Conservation (phyloP, 371 early-diverging fungal genomes). For the Parasitella parasitica region DNA sequence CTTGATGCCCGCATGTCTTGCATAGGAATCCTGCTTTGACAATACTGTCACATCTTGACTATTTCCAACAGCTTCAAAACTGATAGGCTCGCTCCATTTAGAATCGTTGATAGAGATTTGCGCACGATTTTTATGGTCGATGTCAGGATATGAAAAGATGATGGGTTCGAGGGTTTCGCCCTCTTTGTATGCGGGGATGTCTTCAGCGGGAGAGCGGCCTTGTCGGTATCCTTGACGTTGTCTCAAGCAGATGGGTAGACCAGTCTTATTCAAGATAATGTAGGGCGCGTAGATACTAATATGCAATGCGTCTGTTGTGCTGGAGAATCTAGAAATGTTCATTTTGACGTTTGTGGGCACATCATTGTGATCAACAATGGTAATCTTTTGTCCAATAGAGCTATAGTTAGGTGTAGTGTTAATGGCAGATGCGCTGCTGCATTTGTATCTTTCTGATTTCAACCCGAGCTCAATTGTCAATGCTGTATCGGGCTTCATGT, state of each 20-base stretch:
- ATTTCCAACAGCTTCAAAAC: conserved; percentile 86
- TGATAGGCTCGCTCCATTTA: conserved; percentile 80
- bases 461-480: conserved; percentile 63
- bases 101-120: conserved; percentile 63
- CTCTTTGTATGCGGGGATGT: conserved; percentile 25
- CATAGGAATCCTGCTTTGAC: conserved; percentile 22
- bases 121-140: conserved; percentile 73
- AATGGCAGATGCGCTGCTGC: conserved; percentile 12
- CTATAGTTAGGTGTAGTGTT: conserved; percentile 9
- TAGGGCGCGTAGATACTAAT: conserved; percentile 47
- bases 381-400: conserved; percentile 14
- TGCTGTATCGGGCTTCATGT: conserved; percentile 58
- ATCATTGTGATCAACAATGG: conserved; percentile 41
- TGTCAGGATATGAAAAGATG: conserved; percentile 79
- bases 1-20: conserved; percentile 66
- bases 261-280: conserved; percentile 77
- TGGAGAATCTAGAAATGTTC: conserved; percentile 43
- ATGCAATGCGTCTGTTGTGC: conserved; percentile 25
- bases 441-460: conserved; percentile 46
- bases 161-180: conserved; percentile 51
- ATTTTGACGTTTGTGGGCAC: conserved; percentile 55
- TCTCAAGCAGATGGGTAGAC: conserved; percentile 51
- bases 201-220: conserved; percentile 13
- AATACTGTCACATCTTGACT: conserved; percentile 61
- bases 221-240: conserved; percentile 17